phyloP scores from a whole-genome alignment of 345 rosid species.

The Fremontodendron californicum region DNA sequence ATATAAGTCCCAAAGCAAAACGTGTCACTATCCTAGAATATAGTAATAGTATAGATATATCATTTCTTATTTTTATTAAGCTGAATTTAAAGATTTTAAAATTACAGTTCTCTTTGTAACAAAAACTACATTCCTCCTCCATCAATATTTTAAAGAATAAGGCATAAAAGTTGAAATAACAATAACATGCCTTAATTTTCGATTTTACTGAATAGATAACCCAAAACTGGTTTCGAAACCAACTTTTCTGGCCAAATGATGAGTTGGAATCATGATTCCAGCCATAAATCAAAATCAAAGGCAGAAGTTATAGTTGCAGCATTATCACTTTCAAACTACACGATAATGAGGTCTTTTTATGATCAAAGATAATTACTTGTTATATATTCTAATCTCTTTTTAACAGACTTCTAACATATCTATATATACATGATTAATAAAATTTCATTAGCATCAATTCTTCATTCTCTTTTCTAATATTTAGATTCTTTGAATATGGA shows the following conservation, averaged over 20 bases:
- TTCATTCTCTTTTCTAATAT: neutral
- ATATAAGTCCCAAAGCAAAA: no score
- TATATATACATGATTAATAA: neutral
- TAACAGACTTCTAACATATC: neutral
- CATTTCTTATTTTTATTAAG: no score
- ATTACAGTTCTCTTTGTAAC: no score
- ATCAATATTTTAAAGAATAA: neutral
- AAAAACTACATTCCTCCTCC: no score
- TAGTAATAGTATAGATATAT: no score
- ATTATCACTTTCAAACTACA: no score
- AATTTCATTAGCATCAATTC: neutral
- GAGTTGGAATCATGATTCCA: constrained; percentile 16
- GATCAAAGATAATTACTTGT: neutral
- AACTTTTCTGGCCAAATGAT: constrained; percentile 29
- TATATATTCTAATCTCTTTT: neutral
- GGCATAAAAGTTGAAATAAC: neutral
- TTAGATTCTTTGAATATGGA: neutral
- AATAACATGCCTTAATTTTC: neutral
- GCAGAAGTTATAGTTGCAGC: constrained; percentile 33
- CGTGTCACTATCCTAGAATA: no score
- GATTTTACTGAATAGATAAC: constrained; percentile 39
- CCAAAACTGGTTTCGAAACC: constrained; percentile 40
- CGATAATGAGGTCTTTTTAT: no score
- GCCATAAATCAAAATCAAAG: constrained; percentile 12
- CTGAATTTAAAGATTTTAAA: no score